Percentiles rank a stretch among this genome's conserved stretches.
Conservation (phyloP, 1,284 basidiomycete genomes). For the Sporisorium sorghi region DNA sequence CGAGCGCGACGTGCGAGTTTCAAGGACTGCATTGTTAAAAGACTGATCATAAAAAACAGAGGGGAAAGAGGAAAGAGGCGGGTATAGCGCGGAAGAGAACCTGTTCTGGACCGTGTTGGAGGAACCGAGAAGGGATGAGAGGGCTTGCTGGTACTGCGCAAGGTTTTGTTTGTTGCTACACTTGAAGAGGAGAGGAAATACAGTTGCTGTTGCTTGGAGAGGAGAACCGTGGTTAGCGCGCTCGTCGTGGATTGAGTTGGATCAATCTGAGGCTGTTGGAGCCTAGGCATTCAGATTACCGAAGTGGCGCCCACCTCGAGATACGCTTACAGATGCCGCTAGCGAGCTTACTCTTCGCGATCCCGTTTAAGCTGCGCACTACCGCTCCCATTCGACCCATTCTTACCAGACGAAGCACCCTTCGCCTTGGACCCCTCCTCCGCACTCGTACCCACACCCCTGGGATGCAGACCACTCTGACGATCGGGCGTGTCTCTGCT, state of each 20-base stretch:
- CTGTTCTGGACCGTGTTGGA: conserved; percentile 29
- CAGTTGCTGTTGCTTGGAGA: conserved; percentile 8
- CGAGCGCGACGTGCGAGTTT: no score
- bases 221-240: neutral
- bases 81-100: conserved; percentile 20
- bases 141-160: neutral
- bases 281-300: no score
- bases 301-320: no score
- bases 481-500: conserved; percentile 27
- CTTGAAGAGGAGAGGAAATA: neutral
- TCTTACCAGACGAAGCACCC: neutral
- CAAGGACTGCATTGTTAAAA: conserved; percentile 11
- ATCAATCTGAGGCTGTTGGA: conserved; percentile 39
- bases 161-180: neutral
- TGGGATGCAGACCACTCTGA: conserved; percentile 53
- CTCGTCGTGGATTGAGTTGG: conserved; percentile 21
- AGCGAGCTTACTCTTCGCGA: conserved; percentile 43
- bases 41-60: neutral
- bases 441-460: conserved; percentile 58
- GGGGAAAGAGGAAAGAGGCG: neutral
- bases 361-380: conserved; percentile 46
- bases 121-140: conserved; percentile 3
- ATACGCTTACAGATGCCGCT: neutral
- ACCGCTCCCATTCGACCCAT: conserved; percentile 6
- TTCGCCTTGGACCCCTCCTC: conserved; percentile 10